Evolutionary conservation across 805 yeast genomes (phyloP), one percentile per base, ranked within the genome.

Genomic region (Ogataea polymorpha): DNA sequence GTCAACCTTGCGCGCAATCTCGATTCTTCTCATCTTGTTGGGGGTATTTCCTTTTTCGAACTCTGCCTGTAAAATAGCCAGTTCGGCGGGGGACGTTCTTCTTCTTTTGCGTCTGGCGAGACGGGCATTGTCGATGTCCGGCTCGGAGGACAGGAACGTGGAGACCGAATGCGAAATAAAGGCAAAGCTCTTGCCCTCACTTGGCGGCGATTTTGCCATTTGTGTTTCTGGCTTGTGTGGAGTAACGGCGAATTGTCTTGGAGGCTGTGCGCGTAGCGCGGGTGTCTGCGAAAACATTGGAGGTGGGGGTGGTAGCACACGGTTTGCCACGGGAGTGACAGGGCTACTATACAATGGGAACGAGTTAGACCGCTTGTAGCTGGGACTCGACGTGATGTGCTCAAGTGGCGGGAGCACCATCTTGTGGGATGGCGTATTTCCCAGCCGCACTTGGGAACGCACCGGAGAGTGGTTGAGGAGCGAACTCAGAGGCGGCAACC

Each of bases 31-130:
- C 32, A 73, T 66, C 60, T 82, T 83, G 58, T 84, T 82, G 33
- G 99, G 99, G 36, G 95, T 87, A 32, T 80, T 70, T 45, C 95
- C 89, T 35, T 67, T 58, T 36, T 73, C 73, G 56, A 91, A 93
- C 66, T 89, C 96, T 26, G 72, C 65, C 63, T 89, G 93, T 45
- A 93, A 74, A 39, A 93, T 79, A 18, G 82, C 72, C 49, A 91
- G 73, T 63, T 93, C 98, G 42, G 77, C 75, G 2, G 95, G 93
- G 1, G 95, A 82, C 1, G 99, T 93, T 69, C 98, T 83, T 67
- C 99, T 80, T 66, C 99, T 79, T 62, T 91, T 91, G 42, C 97
- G 80, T 54, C 98, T 81, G 1, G 96, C 97, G 44, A 90, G 70
- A 35, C 89, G 89, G n/a, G 88, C 88, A 58, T 90, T 87, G 63